A percentile compares a stretch with the other conserved stretches of the same genome.
Conservation (phyloP, 2,329 filamentous ascomycete species). For the Botrytis cinerea region DNA sequence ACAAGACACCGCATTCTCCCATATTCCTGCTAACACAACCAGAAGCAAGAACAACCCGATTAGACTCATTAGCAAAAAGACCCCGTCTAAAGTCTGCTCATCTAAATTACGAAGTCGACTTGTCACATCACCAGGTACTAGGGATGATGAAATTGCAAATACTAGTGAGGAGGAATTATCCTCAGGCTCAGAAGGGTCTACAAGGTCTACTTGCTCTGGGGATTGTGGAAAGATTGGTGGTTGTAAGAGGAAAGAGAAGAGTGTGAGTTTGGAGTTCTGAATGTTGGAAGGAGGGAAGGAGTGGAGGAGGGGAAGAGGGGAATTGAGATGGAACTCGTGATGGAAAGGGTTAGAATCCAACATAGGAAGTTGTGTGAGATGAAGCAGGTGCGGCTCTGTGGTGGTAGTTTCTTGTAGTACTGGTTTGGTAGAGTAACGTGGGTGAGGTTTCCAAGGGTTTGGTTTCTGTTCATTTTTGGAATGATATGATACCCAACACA, state of each 20-base stretch:
- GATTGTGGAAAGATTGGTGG: not conserved
- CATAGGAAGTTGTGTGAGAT: not conserved
- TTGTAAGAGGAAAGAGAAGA: not conserved
- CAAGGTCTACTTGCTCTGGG: not conserved
- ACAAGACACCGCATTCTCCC: not conserved
- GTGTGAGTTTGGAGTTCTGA: constrained; percentile 9
- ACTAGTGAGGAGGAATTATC: no score
- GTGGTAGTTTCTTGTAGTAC: not conserved
- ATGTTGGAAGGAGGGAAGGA: no score
- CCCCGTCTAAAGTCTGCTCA: not conserved
- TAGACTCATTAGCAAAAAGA: not conserved
- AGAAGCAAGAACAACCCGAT: not conserved
- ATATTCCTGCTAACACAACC: not conserved
- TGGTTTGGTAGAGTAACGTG: no score
- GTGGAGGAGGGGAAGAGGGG: not conserved
- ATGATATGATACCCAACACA: not conserved
- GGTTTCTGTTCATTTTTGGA: not conserved
- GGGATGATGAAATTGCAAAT: not conserved
- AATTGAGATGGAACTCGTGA: not conserved
- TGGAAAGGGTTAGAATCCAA: no score
- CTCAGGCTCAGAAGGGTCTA: no score
- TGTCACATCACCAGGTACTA: not conserved
- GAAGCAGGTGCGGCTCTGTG: not conserved
- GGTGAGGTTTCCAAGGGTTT: no score
- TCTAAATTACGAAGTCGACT: not conserved